Base-by-base conservation (phyloP, 352 stramenopile genomes). In the Pythium rhizo-oryzae region DNA sequence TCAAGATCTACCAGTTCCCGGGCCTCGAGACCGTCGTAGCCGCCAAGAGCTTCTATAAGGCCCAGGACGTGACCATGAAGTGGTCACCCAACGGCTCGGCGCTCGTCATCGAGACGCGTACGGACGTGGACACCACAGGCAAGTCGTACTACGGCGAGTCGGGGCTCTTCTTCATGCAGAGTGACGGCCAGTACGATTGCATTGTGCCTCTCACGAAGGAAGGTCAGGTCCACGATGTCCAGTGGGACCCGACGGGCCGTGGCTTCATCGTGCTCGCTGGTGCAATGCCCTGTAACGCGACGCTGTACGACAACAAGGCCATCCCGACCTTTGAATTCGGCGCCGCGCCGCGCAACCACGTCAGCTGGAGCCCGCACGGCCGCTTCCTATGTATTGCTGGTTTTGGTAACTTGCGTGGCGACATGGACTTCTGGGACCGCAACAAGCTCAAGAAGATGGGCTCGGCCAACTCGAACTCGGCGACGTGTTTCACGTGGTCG, bases 121-220 rank as follows among this genome's bases (percentile, higher is more conserved):
- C 92, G 58, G 92, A 97, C 59, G 86, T 97, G 19, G 92, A 98
- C 66, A 96, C 90, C 43, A 95, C 89, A 0, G 95, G 95, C 63
- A 88, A 98, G 76, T 98, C 92, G 47, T 99, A 99, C 80, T 99
- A 99, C 66, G 97, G 97, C 53, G 97, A 97, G 60, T 98, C 96
- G 0, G 92, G 94, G 12, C 78, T 99, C 2, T 99, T 98, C 77
- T 95, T 99, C 68, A 76, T 99, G 67, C 86, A 98, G 75, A 88
- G 85, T 57, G 91, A 98, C 65, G 89, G 92, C 39, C 80, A 91
- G 28, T 97, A 98, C 71, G 88, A 97, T 72, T 97, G 75, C 84
- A 98, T 89, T 72, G 92, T 90, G 62, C 97, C 78, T 64, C 85
- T 85, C n/a, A 97, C 79, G 59, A 98, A 93, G 67, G 80, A 96